Percentiles rank a stretch among this genome's conserved stretches.
Conservation (phyloP, 768 basidiomycete genomes). For the Lentinus brumalis region DNA sequence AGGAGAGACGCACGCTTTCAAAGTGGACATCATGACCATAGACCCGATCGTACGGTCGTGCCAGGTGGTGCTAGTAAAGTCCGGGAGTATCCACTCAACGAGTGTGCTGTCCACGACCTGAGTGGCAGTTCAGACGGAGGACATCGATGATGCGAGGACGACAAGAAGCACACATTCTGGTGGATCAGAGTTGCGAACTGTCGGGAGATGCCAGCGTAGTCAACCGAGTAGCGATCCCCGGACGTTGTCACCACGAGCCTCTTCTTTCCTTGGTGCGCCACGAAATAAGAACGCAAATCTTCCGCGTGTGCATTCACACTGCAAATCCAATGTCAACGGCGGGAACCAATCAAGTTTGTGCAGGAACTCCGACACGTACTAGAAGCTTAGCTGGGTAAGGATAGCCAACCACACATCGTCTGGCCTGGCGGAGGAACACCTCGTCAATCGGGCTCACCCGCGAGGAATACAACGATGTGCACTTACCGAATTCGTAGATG, state of each 20-base stretch:
- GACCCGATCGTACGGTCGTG: constrained; percentile 30
- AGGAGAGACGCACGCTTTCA: constrained; percentile 18
- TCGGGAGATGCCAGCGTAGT: constrained; percentile 26
- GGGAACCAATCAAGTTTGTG: neutral
- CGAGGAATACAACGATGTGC: neutral
- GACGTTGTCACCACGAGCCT: constrained; percentile 26
- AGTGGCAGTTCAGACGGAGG: neutral
- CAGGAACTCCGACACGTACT: constrained; percentile 1
- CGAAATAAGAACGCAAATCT: constrained; percentile 36
- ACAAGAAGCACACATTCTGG: constrained; percentile 11
- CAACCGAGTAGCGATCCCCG: neutral
- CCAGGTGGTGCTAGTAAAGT: constrained; percentile 34
- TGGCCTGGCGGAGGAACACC: constrained; percentile 33
- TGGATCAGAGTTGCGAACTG: constrained; percentile 30
- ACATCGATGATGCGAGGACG: neutral
- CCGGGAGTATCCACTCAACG: constrained; percentile 31
- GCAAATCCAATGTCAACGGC: neutral
- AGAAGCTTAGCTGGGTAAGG: constrained; percentile 40
- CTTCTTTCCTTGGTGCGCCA: constrained; percentile 37
- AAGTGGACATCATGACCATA: constrained; percentile 32
- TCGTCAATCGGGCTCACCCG: neutral
- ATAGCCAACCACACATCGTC: constrained; percentile 54
- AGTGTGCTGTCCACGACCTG: constrained; percentile 29
- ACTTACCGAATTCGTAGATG: constrained; percentile 6
- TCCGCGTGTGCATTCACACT: constrained; percentile 33